phyloP scores from a whole-genome alignment of 2,329 filamentous ascomycete genomes.

The Scopulariopsis brevicaulis region DNA sequence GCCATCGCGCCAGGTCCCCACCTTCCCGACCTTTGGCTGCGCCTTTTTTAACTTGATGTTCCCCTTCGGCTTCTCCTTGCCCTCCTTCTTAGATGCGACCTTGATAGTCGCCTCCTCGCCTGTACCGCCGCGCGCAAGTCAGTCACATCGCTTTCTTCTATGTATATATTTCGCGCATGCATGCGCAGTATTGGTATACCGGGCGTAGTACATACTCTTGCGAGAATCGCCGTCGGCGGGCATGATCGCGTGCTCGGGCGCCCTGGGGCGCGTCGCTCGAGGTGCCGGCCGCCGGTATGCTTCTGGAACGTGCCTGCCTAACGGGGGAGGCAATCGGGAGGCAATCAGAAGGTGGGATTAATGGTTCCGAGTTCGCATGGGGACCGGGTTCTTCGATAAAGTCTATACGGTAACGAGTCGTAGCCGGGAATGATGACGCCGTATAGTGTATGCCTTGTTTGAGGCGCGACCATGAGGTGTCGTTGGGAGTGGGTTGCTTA shows the following conservation, averaged over 20 bases:
- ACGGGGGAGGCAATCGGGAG: background rate
- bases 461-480: background rate
- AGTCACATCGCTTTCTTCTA: background rate
- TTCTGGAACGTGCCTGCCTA: background rate
- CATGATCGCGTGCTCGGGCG: conserved; percentile 1
- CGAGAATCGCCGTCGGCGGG: conserved; percentile 3
- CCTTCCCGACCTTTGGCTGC: conserved; percentile 49
- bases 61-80: conserved; percentile 34
- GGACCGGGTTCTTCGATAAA: background rate
- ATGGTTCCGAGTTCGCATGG: background rate
- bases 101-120: conserved; percentile 51
- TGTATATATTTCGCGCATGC: too few relatives aligned
- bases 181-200: background rate
- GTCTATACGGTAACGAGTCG: background rate
- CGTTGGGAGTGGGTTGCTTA: background rate
- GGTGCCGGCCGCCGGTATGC: background rate
- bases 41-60: conserved; percentile 51
- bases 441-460: background rate
- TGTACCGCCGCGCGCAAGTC: conserved; percentile 7
- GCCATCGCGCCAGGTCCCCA: conserved; percentile 58
- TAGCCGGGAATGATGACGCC: background rate
- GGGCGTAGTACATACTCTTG: background rate
- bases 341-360: too few relatives aligned
- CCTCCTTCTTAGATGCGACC: conserved; percentile 45
- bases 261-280: background rate